Conservation (phyloP, 1,139 yeast genomes). For the Candida freyschussii region DNA sequence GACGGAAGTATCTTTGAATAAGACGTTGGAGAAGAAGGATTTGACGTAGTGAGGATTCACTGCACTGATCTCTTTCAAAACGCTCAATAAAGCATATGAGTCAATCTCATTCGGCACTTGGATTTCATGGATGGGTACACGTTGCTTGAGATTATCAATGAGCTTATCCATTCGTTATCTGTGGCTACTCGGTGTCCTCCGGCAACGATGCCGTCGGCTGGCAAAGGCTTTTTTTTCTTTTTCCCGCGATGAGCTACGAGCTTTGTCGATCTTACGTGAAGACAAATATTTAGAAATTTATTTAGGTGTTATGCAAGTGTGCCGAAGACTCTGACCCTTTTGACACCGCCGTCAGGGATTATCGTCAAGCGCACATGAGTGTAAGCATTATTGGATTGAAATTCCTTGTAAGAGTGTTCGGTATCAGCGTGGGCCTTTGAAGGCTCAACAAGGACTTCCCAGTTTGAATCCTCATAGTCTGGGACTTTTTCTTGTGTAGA, state of each 20-base stretch:
- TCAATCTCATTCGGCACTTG: conserved; percentile 14
- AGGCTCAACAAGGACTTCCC: conserved; percentile 65
- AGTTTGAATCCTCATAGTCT: conserved; percentile 38
- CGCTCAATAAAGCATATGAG: conserved; percentile 24
- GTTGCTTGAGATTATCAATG: conserved; percentile 26
- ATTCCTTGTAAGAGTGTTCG: conserved; percentile 53
- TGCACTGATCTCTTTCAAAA: conserved; percentile 24
- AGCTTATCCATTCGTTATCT: conserved; percentile 27
- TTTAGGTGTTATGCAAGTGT: conserved; percentile 31
- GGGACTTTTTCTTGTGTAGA: conserved; percentile 34
- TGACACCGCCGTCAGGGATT: conserved; percentile 95
- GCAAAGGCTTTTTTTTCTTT: background rate
- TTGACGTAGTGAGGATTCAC: conserved; percentile 49
- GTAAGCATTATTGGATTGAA: conserved; percentile 28
- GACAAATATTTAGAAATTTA: background rate
- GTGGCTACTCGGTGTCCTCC: too few relatives aligned
- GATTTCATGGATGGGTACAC: conserved; percentile 26
- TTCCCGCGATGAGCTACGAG: conserved; percentile 1
- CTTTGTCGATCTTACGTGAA: background rate
- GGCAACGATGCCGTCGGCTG: too few relatives aligned
- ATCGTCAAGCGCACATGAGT: conserved; percentile 77
- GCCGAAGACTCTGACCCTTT: conserved; percentile 82
- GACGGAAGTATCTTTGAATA: conserved; percentile 19
- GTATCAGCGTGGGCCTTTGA: conserved; percentile 74
- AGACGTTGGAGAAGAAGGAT: conserved; percentile 35